Evolutionary conservation across 2,329 filamentous ascomycete species (phyloP).

Genomic region (Aspergillus awamori): DNA sequence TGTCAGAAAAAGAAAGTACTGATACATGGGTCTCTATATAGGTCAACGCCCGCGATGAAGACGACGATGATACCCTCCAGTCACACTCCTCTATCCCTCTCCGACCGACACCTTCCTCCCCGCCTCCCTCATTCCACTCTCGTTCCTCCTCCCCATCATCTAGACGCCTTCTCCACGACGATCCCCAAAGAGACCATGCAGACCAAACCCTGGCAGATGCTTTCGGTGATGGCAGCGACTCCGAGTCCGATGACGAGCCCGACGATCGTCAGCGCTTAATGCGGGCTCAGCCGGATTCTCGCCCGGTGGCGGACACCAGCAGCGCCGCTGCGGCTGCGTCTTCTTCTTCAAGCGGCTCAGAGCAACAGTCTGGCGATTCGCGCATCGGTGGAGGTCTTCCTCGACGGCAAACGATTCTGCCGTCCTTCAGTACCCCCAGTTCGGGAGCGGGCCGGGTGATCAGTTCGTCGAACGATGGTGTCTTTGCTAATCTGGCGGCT

Average conservation of each 20-base stretch:
- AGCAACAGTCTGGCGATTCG: conserved; percentile 21
- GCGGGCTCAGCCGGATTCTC: conserved; percentile 59
- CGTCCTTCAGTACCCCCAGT: conserved; percentile 50
- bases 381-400: conserved; percentile 35
- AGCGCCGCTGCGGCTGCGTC: conserved; percentile 23
- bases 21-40: conserved; percentile 24
- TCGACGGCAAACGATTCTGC: conserved; percentile 58
- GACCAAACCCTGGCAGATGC: conserved; percentile 87
- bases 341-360: conserved; percentile 27
- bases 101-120: conserved; percentile 43
- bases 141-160: conserved; percentile 69
- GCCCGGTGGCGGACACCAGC: conserved; percentile 31
- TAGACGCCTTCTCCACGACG: conserved; percentile 56
- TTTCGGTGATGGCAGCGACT: conserved; percentile 80
- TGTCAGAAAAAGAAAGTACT: not conserved
- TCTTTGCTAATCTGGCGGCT: conserved; percentile 92
- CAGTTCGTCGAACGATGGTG: conserved; percentile 83
- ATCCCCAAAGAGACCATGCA: conserved; percentile 59
- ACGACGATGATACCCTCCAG: conserved; percentile 40
- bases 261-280: conserved; percentile 88
- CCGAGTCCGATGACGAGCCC: conserved; percentile 68
- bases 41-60: conserved; percentile 50
- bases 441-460: conserved; percentile 57
- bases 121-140: conserved; percentile 81
- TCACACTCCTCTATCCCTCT: conserved; percentile 36